Percentiles rank a stretch among this genome's conserved stretches.
phyloP scores from a whole-genome alignment of 495 filamentous ascomycete species.

The Halenospora varia region DNA sequence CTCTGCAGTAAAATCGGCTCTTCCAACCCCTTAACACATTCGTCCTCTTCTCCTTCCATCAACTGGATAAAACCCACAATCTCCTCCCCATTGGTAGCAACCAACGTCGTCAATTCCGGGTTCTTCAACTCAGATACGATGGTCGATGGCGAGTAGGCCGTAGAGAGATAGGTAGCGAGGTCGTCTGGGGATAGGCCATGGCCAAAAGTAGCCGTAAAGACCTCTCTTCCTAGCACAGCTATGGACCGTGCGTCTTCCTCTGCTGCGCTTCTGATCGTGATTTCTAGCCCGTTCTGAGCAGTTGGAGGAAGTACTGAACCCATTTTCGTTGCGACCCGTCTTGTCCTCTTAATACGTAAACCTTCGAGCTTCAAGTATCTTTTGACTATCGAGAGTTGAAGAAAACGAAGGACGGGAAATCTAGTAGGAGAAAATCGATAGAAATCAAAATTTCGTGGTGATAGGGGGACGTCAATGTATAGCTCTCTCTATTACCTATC shows the following conservation, averaged over 20 bases:
- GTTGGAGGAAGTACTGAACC: too few species aligned
- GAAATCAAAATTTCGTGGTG: too few species aligned
- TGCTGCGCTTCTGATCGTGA: constrained; percentile 27
- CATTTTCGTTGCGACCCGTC: too few species aligned
- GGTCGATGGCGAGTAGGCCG: constrained; percentile 25
- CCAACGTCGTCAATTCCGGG: constrained; percentile 23
- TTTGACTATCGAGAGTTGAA: too few species aligned
- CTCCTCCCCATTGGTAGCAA: constrained; percentile 21
- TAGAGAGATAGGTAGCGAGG: constrained; percentile 28
- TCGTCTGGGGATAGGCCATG: constrained; percentile 29
- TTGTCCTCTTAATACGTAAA: too few species aligned
- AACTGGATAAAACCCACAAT: constrained; percentile 36
- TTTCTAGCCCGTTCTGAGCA: too few species aligned
- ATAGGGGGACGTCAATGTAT: too few species aligned
- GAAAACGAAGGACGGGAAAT: too few species aligned
- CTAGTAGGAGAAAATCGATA: too few species aligned
- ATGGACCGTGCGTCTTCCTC: constrained; percentile 30
- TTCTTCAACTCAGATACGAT: constrained; percentile 26
- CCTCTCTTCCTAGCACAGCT: constrained; percentile 28
- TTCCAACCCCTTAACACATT: constrained; percentile 23
- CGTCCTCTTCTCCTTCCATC: constrained; percentile 27
- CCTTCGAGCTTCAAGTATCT: too few species aligned
- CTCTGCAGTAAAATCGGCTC: constrained; percentile 31
- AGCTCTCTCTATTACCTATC: too few species aligned
- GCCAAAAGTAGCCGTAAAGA: constrained; percentile 34